These are phyloP conservation scores for Chaetomiaceae sp. DNA, from an alignment of 2,329 filamentous ascomycete genomes.

Conservation along the genomic window DNA sequence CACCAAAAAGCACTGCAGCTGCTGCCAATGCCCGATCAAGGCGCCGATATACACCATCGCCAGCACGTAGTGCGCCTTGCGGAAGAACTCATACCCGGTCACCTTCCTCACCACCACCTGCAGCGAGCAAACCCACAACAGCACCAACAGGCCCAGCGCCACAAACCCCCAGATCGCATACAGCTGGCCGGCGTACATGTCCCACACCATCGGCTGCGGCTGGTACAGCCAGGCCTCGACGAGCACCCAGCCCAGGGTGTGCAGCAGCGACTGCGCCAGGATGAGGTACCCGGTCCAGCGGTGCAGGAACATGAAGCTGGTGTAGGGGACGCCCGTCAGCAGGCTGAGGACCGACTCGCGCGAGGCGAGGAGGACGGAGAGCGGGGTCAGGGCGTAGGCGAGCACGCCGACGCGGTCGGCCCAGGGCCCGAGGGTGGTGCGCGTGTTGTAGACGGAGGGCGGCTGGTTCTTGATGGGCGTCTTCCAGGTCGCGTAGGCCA, in stretches of 20 bases:
- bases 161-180: conserved; percentile 73
- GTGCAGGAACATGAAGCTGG: conserved; percentile 73
- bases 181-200: conserved; percentile 54
- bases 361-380: conserved; percentile 62
- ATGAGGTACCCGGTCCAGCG: conserved; percentile 74
- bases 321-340: conserved; percentile 69
- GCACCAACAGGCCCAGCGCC: conserved; percentile 59
- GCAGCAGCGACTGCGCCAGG: conserved; percentile 60
- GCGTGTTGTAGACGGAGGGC: conserved; percentile 54
- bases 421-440: conserved; percentile 63
- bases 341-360: conserved; percentile 67
- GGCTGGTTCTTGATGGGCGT: conserved; percentile 59
- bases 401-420: conserved; percentile 65
- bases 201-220: conserved; percentile 59
- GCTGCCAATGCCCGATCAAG: conserved; percentile 70
- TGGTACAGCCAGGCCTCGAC: conserved; percentile 65
- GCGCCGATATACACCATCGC: conserved; percentile 72
- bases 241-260: conserved; percentile 68
- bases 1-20: conserved; percentile 64
- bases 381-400: conserved; percentile 69
- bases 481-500: conserved; percentile 64
- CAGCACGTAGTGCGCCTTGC: conserved; percentile 68
- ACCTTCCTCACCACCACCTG: conserved; percentile 52
- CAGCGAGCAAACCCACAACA: conserved; percentile 58
- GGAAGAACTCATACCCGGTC: conserved; percentile 74